Evolutionary conservation across 1,139 yeast species (phyloP).

Genomic region (Geotrichum citri-aurantii): DNA sequence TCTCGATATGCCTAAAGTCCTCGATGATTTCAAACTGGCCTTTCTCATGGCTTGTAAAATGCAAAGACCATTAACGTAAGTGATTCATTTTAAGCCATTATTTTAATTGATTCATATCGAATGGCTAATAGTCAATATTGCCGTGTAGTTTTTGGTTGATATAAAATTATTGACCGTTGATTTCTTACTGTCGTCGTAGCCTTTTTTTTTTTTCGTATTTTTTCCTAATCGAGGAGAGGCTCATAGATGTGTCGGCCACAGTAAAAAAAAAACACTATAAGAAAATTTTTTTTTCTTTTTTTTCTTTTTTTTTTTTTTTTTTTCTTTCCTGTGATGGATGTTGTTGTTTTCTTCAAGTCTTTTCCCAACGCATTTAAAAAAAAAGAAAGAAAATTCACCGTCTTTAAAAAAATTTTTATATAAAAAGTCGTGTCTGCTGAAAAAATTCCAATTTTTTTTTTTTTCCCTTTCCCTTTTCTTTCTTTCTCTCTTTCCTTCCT

Average conservation of each 20-base stretch:
- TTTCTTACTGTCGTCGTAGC: not conserved
- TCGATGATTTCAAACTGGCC: too few species aligned
- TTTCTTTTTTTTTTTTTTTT: too few species aligned
- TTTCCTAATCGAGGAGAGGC: not conserved
- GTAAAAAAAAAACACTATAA: not conserved
- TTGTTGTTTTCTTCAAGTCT: too few species aligned
- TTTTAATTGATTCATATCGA: too few species aligned
- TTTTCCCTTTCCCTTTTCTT: constrained; percentile 6
- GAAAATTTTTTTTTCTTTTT: not conserved
- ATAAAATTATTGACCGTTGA: too few species aligned
- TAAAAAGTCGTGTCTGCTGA: not conserved
- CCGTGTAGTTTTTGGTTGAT: too few species aligned
- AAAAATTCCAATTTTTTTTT: not conserved
- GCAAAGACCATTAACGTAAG: too few species aligned
- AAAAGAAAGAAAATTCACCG: not conserved
- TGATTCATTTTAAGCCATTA: too few species aligned
- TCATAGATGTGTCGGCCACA: not conserved
- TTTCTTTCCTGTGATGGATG: too few species aligned
- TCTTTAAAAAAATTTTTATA: not conserved
- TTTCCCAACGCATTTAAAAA: not conserved
- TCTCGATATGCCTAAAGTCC: too few species aligned
- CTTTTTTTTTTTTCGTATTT: not conserved
- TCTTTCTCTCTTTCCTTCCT: constrained; percentile 2
- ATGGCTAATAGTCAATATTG: too few species aligned
- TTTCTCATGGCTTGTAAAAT: too few species aligned